Evolutionary conservation across 78 protist species (phyloP).

Genomic region (Chrysochromulina parva): DNA sequence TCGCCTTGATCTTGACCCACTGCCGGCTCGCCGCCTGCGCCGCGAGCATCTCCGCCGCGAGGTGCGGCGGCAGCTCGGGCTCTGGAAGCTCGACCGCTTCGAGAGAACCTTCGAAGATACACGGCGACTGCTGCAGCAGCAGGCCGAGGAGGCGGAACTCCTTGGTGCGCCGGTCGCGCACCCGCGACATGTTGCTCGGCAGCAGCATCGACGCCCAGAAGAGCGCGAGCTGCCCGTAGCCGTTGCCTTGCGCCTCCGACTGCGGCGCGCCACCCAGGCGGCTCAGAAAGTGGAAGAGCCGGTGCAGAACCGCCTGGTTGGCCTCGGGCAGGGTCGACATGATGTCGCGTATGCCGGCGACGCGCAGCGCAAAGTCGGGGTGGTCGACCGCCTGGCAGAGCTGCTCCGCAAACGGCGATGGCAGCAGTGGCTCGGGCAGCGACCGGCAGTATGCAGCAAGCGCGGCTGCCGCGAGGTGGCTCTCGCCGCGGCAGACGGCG

Average conservation of each 20-base stretch:
- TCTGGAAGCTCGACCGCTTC: neutral
- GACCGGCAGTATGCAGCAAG: neutral
- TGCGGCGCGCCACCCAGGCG: neutral
- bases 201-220: neutral
- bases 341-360: neutral
- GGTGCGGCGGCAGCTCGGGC: neutral
- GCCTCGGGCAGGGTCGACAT: too few species aligned
- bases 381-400: neutral
- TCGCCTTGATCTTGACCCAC: neutral
- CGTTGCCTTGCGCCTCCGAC: neutral
- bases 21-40: neutral
- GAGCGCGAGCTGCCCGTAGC: neutral
- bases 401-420: neutral
- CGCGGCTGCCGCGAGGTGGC: neutral
- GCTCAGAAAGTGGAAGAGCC: neutral
- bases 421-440: neutral
- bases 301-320: neutral
- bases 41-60: neutral
- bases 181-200: neutral
- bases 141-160: conserved; percentile 7
- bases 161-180: neutral
- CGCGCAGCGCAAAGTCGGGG: neutral
- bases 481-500: neutral
- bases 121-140: neutral
- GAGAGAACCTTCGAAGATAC: conserved; percentile 13